A percentile compares a stretch with the other conserved stretches of the same genome.
These are phyloP conservation scores for Leishmania major DNA, from an alignment of 208 protist genomes.

Conservation along the genomic window DNA sequence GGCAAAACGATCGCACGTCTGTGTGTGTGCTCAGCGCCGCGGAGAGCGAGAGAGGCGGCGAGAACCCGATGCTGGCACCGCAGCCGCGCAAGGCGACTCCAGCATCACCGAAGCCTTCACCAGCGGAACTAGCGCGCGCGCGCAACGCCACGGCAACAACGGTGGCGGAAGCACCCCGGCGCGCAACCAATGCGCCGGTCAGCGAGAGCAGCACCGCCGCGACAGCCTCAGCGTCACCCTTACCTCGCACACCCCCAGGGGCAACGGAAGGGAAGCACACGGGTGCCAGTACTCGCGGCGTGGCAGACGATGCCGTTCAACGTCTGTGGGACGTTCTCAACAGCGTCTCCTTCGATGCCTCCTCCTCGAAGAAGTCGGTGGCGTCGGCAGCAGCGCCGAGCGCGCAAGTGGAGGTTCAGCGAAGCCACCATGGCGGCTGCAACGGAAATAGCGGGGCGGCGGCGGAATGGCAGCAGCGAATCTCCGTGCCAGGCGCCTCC, in stretches of 20 bases:
- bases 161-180: background rate
- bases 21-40: constrained; percentile 27
- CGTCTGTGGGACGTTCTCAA: constrained; percentile 5
- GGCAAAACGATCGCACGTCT: constrained; percentile 23
- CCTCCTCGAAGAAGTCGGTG: background rate
- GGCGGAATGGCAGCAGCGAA: background rate
- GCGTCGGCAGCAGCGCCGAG: background rate
- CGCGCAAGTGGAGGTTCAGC: background rate
- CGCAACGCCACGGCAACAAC: background rate
- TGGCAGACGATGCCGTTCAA: constrained; percentile 11
- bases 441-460: too few species aligned
- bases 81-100: background rate
- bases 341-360: background rate
- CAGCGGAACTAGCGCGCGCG: background rate
- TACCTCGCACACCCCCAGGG: background rate
- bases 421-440: background rate
- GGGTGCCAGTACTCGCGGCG: background rate
- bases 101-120: background rate
- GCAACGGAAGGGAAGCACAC: background rate
- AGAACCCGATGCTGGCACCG: constrained; percentile 34
- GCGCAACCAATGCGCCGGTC: background rate
- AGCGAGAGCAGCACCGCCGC: background rate
- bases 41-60: constrained; percentile 26
- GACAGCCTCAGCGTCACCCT: background rate
- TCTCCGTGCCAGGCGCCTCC: background rate